Evolutionary conservation across 73 alveolate genomes (phyloP).

Genomic region (Paramecium primaurelia): DNA sequence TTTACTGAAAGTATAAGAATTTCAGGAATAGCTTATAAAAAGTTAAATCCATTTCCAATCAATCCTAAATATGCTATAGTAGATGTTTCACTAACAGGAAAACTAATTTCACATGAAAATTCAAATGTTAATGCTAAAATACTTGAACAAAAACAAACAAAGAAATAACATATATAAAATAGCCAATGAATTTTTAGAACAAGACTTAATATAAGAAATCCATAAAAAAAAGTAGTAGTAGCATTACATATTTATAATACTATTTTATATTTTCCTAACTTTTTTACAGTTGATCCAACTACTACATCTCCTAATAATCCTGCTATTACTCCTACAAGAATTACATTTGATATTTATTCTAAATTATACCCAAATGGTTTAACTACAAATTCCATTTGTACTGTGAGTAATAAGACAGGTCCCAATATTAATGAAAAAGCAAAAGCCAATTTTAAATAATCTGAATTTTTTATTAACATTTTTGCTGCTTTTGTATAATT

Average conservation of each 20-base stretch:
- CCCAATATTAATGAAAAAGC: slow-evolving; percentile 29
- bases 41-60: slow-evolving; percentile 38
- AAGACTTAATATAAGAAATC: neutral
- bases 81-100: slow-evolving; percentile 45
- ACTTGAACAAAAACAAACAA: slow-evolving; percentile 11
- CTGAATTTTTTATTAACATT: neutral
- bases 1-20: neutral
- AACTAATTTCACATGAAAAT: slow-evolving; percentile 32
- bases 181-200: neutral
- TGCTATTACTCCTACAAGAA: slow-evolving; percentile 7
- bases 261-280: neutral
- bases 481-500: slow-evolving; percentile 49
- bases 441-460: neutral
- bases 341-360: neutral
- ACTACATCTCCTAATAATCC: slow-evolving; percentile 23
- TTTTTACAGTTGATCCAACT: neutral
- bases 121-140: slow-evolving; percentile 38
- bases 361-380: neutral
- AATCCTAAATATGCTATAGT: slow-evolving; percentile 31
- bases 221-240: neutral
- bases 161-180: slow-evolving; percentile 2
- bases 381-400: slow-evolving; percentile 36
- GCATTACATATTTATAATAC: neutral
- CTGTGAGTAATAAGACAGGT: slow-evolving; percentile 16
- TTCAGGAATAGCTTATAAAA: slow-evolving; percentile 46